A percentile compares a stretch with the other conserved stretches of the same genome.
phyloP scores from a whole-genome alignment of 2,329 filamentous ascomycete species.

The Fusarium sacchari region DNA sequence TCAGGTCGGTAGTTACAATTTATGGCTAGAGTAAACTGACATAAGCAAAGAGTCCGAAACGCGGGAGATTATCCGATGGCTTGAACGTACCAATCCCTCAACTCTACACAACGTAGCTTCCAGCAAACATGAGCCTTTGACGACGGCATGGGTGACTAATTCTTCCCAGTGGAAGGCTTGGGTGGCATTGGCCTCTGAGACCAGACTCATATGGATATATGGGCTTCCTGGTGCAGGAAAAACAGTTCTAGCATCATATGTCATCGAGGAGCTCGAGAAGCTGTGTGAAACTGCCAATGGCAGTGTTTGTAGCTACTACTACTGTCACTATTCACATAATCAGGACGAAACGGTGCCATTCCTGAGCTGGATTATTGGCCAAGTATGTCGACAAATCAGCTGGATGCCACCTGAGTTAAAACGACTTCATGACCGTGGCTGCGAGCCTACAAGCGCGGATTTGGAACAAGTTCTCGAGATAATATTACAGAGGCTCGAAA shows the following conservation, averaged over 20 bases:
- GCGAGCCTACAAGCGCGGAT: background rate
- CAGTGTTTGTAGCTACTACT: background rate
- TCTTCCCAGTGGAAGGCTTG: background rate
- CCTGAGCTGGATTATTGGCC: background rate
- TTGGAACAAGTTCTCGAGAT: background rate
- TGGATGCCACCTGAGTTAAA: background rate
- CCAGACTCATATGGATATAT: background rate
- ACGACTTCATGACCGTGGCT: background rate
- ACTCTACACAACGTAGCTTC: background rate
- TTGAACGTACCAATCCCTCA: background rate
- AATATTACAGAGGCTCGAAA: rapidly evolving
- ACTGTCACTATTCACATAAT: background rate
- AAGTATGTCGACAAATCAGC: background rate
- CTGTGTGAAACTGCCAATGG: rapidly evolving
- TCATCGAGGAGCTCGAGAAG: background rate
- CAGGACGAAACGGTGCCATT: background rate
- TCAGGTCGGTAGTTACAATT: background rate
- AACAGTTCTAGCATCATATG: background rate
- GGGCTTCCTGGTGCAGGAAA: background rate
- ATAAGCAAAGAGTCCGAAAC: rapidly evolving
- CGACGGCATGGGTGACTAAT: background rate
- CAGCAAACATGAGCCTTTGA: background rate
- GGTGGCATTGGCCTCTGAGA: background rate
- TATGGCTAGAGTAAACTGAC: rapidly evolving
- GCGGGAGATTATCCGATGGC: background rate